Evolutionary conservation across 805 yeast genomes (phyloP).

Genomic region (Hanseniaspora valbyensis): DNA sequence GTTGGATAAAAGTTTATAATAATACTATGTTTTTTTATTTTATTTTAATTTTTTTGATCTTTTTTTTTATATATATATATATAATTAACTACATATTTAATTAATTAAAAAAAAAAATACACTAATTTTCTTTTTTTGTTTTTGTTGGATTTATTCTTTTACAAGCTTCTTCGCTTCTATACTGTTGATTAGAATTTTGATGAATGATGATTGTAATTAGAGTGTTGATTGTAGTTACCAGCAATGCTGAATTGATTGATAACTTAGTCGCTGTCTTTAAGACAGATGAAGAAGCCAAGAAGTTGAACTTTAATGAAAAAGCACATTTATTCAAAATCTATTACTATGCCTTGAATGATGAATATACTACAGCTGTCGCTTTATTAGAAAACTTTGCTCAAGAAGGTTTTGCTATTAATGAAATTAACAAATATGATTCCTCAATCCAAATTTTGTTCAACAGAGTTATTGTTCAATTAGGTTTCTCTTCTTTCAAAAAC

Average conservation of each 20-base stretch:
- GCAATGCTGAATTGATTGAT: conserved; percentile 48
- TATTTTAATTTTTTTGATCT: background rate
- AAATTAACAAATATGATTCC: conserved; percentile 76
- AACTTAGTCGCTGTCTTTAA: conserved; percentile 54
- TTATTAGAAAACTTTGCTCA: conserved; percentile 77
- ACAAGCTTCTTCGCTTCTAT: too few relatives aligned
- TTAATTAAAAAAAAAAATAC: too few relatives aligned
- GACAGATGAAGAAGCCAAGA: conserved; percentile 48
- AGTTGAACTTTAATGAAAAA: conserved; percentile 51
- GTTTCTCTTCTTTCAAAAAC: conserved; percentile 85
- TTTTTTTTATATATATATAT: background rate
- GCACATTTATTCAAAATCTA: conserved; percentile 80
- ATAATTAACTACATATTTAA: background rate
- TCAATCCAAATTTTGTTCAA: conserved; percentile 83
- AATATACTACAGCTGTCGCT: conserved; percentile 75
- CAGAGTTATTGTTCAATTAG: conserved; percentile 90
- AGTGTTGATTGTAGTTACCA: conserved; percentile 20
- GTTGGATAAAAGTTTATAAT: too few relatives aligned
- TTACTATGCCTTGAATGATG: conserved; percentile 80
- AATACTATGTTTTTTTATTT: too few relatives aligned
- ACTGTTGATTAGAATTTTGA: background rate
- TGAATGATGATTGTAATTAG: background rate
- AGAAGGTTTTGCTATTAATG: conserved; percentile 38
- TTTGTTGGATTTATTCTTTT: too few relatives aligned
- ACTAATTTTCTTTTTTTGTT: too few relatives aligned